phyloP scores from a whole-genome alignment of 23 red algal genomes.

The Chondrus crispus region DNA sequence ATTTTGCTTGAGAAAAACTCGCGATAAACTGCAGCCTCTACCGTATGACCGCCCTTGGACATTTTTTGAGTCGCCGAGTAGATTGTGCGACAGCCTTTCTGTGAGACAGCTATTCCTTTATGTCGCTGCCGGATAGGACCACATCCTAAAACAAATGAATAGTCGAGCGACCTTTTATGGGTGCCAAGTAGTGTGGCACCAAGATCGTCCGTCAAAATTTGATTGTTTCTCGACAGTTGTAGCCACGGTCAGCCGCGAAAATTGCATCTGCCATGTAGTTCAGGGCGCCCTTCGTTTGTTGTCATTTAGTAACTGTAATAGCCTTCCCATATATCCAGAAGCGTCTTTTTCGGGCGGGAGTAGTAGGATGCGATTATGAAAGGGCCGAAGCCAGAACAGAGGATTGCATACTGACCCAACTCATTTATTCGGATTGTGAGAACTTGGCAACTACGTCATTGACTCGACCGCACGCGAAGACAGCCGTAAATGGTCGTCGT shows the following conservation, averaged over 20 bases:
- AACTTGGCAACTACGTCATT: too few relatives aligned
- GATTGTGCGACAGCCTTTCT: conserved; percentile 9
- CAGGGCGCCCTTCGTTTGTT: not conserved
- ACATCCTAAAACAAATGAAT: not conserved
- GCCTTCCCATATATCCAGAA: not conserved
- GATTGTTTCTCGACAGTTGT: not conserved
- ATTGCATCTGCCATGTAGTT: not conserved
- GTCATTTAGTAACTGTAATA: not conserved
- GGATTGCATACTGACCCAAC: not conserved
- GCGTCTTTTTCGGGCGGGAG: not conserved
- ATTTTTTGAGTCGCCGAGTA: not conserved
- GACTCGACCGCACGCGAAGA: too few relatives aligned
- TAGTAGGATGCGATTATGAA: not conserved
- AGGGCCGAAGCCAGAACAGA: not conserved
- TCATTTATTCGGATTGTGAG: not conserved
- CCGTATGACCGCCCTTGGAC: not conserved
- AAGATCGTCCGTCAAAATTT: not conserved
- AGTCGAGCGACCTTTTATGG: not conserved
- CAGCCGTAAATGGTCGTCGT: too few relatives aligned
- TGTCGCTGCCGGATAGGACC: not conserved
- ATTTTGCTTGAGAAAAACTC: not conserved
- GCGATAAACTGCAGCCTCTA: not conserved
- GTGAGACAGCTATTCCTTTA: not conserved
- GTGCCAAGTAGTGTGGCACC: not conserved
- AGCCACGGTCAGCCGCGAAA: not conserved